Conservation (phyloP, 345 rosid genomes). For the Eucalyptus pauciflora region DNA sequence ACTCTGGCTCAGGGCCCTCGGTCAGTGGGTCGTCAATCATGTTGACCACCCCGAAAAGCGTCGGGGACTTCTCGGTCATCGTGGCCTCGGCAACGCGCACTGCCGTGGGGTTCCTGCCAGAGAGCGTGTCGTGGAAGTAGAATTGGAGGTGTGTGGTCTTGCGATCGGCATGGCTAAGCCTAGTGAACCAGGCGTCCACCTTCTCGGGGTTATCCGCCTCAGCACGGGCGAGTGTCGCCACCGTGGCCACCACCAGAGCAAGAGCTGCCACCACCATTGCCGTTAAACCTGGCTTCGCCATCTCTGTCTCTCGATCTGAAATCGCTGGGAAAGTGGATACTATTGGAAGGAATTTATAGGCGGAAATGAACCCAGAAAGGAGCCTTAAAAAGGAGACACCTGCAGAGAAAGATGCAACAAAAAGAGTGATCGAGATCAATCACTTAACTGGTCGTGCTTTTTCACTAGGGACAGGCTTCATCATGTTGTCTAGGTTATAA, state of each 20-base stretch:
- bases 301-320: neutral
- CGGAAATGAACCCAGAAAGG: neutral
- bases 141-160: conserved; percentile 50
- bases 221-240: conserved; percentile 11
- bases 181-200: neutral
- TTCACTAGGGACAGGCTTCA: neutral
- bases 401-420: neutral
- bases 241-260: neutral
- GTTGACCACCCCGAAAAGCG: conserved; percentile 32
- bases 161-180: conserved; percentile 8
- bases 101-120: conserved; percentile 19
- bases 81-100: neutral
- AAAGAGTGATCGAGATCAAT: neutral
- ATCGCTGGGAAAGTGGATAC: neutral
- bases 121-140: conserved; percentile 61
- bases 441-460: neutral
- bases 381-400: neutral
- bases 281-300: neutral
- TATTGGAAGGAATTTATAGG: neutral
- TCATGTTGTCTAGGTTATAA: neutral
- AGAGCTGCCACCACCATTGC: conserved; percentile 2
- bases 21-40: neutral
- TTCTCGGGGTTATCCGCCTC: neutral
- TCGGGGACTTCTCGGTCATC: conserved; percentile 27
- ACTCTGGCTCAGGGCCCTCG: neutral